Conservation (phyloP, 1,139 yeast species). For the Geotrichum fermentans region DNA sequence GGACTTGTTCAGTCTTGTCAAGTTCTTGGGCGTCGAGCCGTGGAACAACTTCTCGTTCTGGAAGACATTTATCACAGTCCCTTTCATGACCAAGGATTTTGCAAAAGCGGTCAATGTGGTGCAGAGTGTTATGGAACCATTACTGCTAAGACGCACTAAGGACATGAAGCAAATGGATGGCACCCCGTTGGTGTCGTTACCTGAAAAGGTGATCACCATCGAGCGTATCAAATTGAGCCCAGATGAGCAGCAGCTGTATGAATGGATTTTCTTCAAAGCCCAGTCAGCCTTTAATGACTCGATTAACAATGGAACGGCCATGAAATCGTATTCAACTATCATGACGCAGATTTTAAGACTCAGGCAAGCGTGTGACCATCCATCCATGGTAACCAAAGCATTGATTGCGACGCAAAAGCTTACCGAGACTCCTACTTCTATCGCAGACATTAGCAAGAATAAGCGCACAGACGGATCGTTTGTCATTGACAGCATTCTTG, state of each 20-base stretch:
- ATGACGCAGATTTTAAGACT: constrained; percentile 77
- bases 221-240: constrained; percentile 64
- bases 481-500: constrained; percentile 19
- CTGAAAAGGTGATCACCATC: constrained; percentile 66
- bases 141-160: constrained; percentile 80
- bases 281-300: constrained; percentile 63
- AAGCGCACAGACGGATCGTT: not conserved
- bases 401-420: constrained; percentile 25
- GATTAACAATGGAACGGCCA: constrained; percentile 58
- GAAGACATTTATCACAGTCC: constrained; percentile 81
- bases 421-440: not conserved
- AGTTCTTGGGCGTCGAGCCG: constrained; percentile 74
- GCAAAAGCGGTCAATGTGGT: constrained; percentile 75
- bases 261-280: constrained; percentile 66
- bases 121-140: constrained; percentile 78
- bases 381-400: constrained; percentile 51
- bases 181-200: constrained; percentile 66
- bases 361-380: constrained; percentile 86
- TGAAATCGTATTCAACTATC: constrained; percentile 72
- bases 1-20: constrained; percentile 74
- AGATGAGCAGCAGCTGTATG: constrained; percentile 62
- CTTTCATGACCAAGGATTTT: constrained; percentile 69
- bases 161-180: constrained; percentile 76
- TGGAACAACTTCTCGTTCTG: constrained; percentile 86
- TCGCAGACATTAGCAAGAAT: not conserved